Evolutionary conservation across 352 stramenopile species (phyloP).

Genomic region (Thalassiosira mediterranea): DNA sequence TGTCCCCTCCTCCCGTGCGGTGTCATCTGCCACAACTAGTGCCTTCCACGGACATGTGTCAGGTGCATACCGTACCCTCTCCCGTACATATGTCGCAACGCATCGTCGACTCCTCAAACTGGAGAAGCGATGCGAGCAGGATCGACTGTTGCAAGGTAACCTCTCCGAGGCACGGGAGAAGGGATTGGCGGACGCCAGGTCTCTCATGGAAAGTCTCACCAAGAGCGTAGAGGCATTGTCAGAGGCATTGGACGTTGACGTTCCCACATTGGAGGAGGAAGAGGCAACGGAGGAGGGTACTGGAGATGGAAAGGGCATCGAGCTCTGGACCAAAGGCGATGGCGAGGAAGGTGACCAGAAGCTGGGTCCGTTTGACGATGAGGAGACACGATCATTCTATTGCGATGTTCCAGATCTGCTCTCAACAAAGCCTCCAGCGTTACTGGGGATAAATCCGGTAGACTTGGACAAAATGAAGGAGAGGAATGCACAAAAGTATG

Average conservation of each 20-base stretch:
- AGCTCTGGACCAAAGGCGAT: slow-evolving; percentile 77
- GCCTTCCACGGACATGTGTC: slow-evolving; percentile 86
- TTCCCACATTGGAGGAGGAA: slow-evolving; percentile 78
- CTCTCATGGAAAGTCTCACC: slow-evolving; percentile 80
- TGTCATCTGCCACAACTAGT: slow-evolving; percentile 81
- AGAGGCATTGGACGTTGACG: slow-evolving; percentile 73
- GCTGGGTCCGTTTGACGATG: slow-evolving; percentile 92
- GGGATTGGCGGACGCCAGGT: slow-evolving; percentile 79
- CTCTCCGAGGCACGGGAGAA: slow-evolving; percentile 85
- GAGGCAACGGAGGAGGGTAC: slow-evolving; percentile 70
- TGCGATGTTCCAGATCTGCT: slow-evolving; percentile 95
- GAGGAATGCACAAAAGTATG: slow-evolving; percentile 87
- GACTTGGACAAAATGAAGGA: slow-evolving; percentile 91
- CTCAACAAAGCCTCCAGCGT: slow-evolving; percentile 90
- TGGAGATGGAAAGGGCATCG: slow-evolving; percentile 68
- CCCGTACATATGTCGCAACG: slow-evolving; percentile 89
- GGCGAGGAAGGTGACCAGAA: slow-evolving; percentile 56
- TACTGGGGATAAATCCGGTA: slow-evolving; percentile 70
- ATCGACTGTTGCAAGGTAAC: slow-evolving; percentile 82
- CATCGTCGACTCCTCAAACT: slow-evolving; percentile 90
- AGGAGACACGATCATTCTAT: slow-evolving; percentile 96
- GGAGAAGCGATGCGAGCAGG: slow-evolving; percentile 92
- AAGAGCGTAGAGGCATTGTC: slow-evolving; percentile 80
- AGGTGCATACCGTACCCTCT: slow-evolving; percentile 89
- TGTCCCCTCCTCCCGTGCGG: slow-evolving; percentile 60